Base-by-base conservation (phyloP, 2,329 filamentous ascomycete species). In the Mollisiaceae sp. region DNA sequence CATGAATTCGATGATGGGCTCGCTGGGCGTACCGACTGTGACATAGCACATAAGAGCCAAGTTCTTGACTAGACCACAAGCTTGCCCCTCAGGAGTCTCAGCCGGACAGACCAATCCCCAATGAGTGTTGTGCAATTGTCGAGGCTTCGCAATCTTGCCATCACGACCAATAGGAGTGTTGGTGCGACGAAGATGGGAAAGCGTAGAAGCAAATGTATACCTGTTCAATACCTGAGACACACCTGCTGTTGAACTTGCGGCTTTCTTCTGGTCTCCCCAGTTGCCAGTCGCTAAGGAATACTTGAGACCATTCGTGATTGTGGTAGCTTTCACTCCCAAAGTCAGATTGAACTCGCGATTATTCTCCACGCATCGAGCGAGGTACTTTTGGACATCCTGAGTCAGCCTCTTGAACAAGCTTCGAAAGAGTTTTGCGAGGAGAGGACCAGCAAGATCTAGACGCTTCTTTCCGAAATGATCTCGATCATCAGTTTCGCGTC, bases 391-490 rank as follows among this genome's bases (percentile, higher is more conserved):
- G 61, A 98, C 89, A 73, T 99, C 95, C 66, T 91, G 91, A 55
- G 93, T 96, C 77, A 99, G 88, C 77, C 95, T 92, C 69, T 93
- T 89, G 78, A 97, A 94, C 66, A 98, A 89, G 67, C 90, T 90
- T 67, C 95, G 91, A 87, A 99, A 99, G 50, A 99, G 86, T 77
- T 96, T 97, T n/a, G 94, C 94, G 71, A 99, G 88, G 64, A 99
- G 84, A 38, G 95, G 94, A 69, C 95, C 95, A 64, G 95, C 94
- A 74, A 99, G 85, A 82, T 99, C 95, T 64, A 99, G 85, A 71
- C 95, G 91, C 85, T 99, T 99, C 86, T 98, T 98, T 75, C 95
- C 95, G 75, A 99, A 97, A 78, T 99, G 96, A 82, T 99, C 95
- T 82, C 95, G 92, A 76, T 99, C 95, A 75, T 99, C 95, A 32